Percentiles rank a stretch among this genome's conserved stretches.
Evolutionary conservation across 129 eudicot species (phyloP).

Genomic region (Saussurea involucrata): DNA sequence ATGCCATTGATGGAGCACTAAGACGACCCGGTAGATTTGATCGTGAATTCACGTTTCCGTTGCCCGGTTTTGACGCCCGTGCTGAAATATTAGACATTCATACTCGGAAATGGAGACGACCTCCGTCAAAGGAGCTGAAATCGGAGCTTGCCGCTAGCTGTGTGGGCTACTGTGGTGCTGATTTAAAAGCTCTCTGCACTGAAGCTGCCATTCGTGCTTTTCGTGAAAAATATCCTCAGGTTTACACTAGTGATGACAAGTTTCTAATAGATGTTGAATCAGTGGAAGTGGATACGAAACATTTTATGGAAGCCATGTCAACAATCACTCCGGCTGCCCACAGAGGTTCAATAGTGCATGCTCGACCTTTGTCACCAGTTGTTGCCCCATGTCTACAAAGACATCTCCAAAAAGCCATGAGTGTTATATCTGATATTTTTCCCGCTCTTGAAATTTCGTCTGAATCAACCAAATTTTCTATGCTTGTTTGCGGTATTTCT

Average conservation of each 20-base stretch:
- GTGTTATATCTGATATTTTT: conserved; percentile 67
- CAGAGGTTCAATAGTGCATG: conserved; percentile 92
- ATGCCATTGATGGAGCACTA: conserved; percentile 97
- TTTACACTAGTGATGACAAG: conserved; percentile 97
- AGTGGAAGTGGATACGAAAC: conserved; percentile 83
- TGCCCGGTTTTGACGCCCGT: conserved; percentile 98
- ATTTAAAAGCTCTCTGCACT: conserved; percentile 89
- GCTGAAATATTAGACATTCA: conserved; percentile 92
- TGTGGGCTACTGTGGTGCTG: conserved; percentile 99
- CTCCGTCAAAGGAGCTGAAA: conserved; percentile 72
- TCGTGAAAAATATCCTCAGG: conserved; percentile 98
- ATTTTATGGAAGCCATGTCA: conserved; percentile 92
- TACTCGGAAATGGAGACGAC: conserved; percentile 94
- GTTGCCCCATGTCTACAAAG: conserved; percentile 82
- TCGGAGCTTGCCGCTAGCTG: conserved; percentile 98
- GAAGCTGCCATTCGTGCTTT: conserved; percentile 99
- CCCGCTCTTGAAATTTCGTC: conserved; percentile 65
- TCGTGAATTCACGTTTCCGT: conserved; percentile 89
- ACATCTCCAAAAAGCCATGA: conserved; percentile 76
- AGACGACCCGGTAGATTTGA: conserved; percentile 98
- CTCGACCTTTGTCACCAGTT: conserved; percentile 88
- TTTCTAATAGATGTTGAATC: conserved; percentile 91
- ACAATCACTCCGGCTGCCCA: conserved; percentile 99
- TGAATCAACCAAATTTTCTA: conserved; percentile 72
- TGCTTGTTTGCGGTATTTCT: conserved; percentile 84